Percentiles rank a stretch among this genome's conserved stretches.
phyloP scores from a whole-genome alignment of 768 basidiomycete genomes.

The Leccinum olivaceopallidum region DNA sequence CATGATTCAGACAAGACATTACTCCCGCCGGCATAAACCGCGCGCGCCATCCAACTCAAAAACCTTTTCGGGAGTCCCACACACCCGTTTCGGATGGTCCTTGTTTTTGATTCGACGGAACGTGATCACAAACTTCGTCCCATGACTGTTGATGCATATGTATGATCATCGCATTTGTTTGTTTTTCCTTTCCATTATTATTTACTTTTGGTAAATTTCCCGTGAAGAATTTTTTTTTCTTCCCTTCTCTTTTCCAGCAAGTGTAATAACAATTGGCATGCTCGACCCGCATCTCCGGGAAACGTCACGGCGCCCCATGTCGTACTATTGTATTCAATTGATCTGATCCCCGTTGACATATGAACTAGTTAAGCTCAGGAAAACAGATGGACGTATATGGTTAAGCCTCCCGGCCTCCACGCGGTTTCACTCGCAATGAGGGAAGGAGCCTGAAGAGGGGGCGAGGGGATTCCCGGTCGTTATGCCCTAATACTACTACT shows the following conservation, averaged over 20 bases:
- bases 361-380: constrained; percentile 19
- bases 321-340: constrained; percentile 31
- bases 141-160: neutral
- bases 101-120: constrained; percentile 4
- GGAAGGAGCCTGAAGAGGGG: neutral
- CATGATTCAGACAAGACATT: constrained; percentile 11
- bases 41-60: constrained; percentile 4
- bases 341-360: constrained; percentile 39
- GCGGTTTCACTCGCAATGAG: constrained; percentile 26
- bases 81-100: constrained; percentile 13
- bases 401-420: constrained; percentile 26
- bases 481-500: constrained; percentile 13
- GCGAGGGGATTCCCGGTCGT: constrained; percentile 11
- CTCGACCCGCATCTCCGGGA: constrained; percentile 21
- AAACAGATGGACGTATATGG: constrained; percentile 34
- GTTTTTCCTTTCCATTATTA: constrained; percentile 24
- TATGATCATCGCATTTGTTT: constrained; percentile 4
- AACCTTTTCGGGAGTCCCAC: neutral
- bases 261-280: constrained; percentile 3
- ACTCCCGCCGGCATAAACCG: constrained; percentile 14
- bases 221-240: constrained; percentile 21
- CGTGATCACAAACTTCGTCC: constrained; percentile 5
- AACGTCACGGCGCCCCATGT: constrained; percentile 27
- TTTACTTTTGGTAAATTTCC: constrained; percentile 10
- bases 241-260: neutral